Evolutionary conservation across 192 early-diverging fungal species (phyloP).

Genomic region (Rhizophagus prolifer): DNA sequence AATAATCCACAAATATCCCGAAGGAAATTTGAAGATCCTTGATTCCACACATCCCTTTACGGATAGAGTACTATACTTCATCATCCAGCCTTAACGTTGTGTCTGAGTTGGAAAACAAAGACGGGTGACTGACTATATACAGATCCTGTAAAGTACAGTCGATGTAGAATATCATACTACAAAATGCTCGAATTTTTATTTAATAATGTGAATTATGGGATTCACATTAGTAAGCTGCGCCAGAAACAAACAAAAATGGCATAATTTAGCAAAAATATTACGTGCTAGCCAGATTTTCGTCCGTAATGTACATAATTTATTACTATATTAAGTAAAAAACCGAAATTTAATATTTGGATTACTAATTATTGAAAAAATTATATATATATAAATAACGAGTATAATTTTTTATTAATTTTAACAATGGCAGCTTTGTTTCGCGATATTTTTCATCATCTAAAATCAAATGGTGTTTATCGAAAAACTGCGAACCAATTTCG

Average conservation of each 20-base stretch:
- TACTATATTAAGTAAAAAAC: too few species aligned
- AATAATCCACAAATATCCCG: background rate
- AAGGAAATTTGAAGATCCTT: background rate
- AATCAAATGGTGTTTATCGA: background rate
- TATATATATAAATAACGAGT: background rate
- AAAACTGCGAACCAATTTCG: background rate
- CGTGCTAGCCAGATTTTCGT: background rate
- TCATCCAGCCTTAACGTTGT: slow-evolving; percentile 35
- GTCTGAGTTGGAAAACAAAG: slow-evolving; percentile 37
- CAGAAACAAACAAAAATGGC: background rate
- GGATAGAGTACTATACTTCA: slow-evolving; percentile 27
- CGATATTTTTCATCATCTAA: background rate
- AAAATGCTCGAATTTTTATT: background rate
- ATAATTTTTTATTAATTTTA: background rate
- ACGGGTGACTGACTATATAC: slow-evolving; percentile 38
- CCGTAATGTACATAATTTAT: background rate
- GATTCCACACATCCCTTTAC: slow-evolving; percentile 33
- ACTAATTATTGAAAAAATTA: background rate
- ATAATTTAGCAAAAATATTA: background rate
- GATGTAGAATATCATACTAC: background rate
- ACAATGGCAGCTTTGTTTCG: background rate
- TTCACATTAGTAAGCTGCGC: background rate
- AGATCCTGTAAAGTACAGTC: slow-evolving; percentile 42
- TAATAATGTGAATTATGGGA: background rate
- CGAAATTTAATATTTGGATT: background rate